phyloP scores from a whole-genome alignment of 495 filamentous ascomycete genomes.

The Neurospora sp. region DNA sequence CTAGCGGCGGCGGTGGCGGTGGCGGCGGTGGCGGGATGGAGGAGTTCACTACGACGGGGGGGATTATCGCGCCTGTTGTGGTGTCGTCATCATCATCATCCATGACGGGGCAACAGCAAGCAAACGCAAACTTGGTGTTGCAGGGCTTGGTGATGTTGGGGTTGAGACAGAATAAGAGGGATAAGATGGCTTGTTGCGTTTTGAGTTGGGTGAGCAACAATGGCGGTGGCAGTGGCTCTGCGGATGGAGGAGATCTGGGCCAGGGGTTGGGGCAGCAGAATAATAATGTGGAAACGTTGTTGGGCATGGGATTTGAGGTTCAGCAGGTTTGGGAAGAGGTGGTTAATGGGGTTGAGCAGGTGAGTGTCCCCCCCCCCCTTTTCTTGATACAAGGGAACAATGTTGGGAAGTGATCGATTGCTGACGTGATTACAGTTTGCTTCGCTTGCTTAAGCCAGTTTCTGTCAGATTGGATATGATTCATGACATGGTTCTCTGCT shows the following conservation, averaged over 20 bases:
- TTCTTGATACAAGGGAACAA: background rate
- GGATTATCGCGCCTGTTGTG: constrained; percentile 73
- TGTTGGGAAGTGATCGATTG: background rate
- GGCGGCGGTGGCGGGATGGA: constrained; percentile 32
- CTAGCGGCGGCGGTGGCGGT: constrained; percentile 16
- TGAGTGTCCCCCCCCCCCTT: constrained; percentile 18
- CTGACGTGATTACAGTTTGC: background rate
- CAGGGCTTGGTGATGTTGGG: constrained; percentile 76
- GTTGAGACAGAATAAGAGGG: constrained; percentile 70
- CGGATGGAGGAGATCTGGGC: background rate
- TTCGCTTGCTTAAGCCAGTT: background rate
- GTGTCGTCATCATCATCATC: constrained; percentile 27
- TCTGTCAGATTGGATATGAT: background rate
- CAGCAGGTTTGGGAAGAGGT: constrained; percentile 74
- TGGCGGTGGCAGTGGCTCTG: background rate
- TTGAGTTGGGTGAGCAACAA: constrained; percentile 55
- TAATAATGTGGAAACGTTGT: constrained; percentile 61
- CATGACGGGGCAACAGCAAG: constrained; percentile 44
- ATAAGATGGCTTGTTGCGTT: constrained; percentile 47
- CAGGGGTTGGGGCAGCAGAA: constrained; percentile 12
- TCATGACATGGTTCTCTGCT: background rate
- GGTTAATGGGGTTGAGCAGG: constrained; percentile 59
- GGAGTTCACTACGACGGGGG: constrained; percentile 36
- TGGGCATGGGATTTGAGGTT: constrained; percentile 66
- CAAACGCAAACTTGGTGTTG: constrained; percentile 52